These are phyloP conservation scores for Daldinia caldariorum DNA, from an alignment of 495 filamentous ascomycete species.

Conservation along the genomic window DNA sequence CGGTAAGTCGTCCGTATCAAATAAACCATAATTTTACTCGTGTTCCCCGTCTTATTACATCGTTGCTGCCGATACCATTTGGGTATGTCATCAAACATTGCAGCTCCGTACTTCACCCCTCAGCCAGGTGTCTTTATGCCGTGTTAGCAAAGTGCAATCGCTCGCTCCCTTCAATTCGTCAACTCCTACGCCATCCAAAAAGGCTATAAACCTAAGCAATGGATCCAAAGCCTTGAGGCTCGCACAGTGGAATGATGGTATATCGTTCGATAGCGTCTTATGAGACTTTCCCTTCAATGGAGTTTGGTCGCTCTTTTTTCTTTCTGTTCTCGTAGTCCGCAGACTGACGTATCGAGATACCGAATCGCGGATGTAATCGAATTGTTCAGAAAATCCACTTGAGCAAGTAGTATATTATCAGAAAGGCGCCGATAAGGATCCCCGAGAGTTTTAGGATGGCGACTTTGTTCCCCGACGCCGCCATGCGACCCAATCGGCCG, in stretches of 20 bases:
- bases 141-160: not conserved
- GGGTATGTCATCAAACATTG: constrained; percentile 2
- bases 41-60: constrained; percentile 6
- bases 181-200: constrained; percentile 5
- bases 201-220: not conserved
- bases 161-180: not conserved
- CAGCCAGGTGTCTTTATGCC: not conserved
- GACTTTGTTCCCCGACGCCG: constrained; percentile 86
- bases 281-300: not conserved
- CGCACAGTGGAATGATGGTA: not conserved
- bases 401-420: constrained; percentile 78
- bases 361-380: not conserved
- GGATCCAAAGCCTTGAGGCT: not conserved
- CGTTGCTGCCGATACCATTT: constrained; percentile 14
- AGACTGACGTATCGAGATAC: not conserved
- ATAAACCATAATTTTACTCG: constrained; percentile 5
- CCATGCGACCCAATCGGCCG: constrained; percentile 88
- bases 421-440: constrained; percentile 77
- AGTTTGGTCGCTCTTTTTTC: not conserved
- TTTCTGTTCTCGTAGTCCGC: too few species aligned
- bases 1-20: constrained; percentile 13
- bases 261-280: not conserved
- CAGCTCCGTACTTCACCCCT: not conserved
- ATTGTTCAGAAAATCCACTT: constrained; percentile 69
- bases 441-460: constrained; percentile 89